Evolutionary conservation across 192 early-diverging fungal species (phyloP).

Genomic region (Lobosporangium transversale): DNA sequence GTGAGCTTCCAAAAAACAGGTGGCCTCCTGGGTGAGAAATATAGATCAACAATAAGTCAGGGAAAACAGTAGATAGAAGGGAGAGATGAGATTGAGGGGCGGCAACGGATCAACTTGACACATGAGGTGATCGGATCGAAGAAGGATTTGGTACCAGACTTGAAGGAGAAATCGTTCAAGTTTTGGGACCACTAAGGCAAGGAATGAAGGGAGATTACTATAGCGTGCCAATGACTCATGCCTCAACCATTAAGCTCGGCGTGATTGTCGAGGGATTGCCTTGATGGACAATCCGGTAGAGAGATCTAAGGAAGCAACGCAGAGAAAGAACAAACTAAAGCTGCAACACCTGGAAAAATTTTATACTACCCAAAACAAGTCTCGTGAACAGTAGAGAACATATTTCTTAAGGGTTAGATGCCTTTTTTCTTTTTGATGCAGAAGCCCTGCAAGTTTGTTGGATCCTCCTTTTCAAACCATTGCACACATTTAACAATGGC

Average conservation of each 20-base stretch:
- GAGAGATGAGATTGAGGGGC: constrained; percentile 4
- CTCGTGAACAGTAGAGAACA: neutral
- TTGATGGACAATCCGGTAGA: constrained; percentile 15
- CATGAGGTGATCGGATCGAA: constrained; percentile 29
- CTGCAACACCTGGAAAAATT: constrained; percentile 9
- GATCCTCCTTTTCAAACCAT: constrained; percentile 39
- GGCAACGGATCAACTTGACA: constrained; percentile 31
- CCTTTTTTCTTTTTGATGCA: constrained; percentile 8
- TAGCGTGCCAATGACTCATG: constrained; percentile 55
- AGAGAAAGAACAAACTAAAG: constrained; percentile 29
- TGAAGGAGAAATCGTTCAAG: neutral
- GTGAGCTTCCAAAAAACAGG: neutral
- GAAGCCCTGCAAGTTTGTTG: constrained; percentile 3
- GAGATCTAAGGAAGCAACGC: constrained; percentile 52
- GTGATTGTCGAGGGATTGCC: constrained; percentile 43
- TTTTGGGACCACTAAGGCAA: constrained; percentile 13
- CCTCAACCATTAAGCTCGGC: constrained; percentile 53
- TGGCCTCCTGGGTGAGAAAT: neutral
- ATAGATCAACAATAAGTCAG: constrained; percentile 6
- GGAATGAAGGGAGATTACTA: constrained; percentile 45
- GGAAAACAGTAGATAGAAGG: neutral
- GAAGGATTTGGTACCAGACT: constrained; percentile 12
- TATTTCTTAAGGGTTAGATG: constrained; percentile 8
- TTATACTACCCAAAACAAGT: neutral
- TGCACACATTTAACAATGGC: constrained; percentile 29